Evolutionary conservation across 768 basidiomycete genomes (phyloP), one percentile per base, ranked within the genome.

Genomic region (Cystobasidium ongulense): DNA sequence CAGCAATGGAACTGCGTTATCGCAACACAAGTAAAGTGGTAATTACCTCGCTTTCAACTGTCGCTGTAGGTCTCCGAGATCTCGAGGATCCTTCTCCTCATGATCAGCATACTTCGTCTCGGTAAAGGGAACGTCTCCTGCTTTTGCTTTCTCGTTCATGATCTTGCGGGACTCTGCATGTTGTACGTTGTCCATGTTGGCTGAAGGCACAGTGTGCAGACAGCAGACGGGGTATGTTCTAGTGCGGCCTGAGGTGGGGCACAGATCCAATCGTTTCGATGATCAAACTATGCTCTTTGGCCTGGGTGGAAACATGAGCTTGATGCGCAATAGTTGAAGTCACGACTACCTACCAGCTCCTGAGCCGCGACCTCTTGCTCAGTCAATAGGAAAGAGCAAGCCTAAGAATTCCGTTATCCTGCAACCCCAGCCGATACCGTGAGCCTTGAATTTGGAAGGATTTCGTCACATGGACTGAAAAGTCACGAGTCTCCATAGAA

Each of bases 21-120:
- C 61, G 8, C 17, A 23, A 3, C 25, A 38, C 2, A 23, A 8
- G 11, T 64, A 35, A 31, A 29, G 33, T 15, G 25, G 27, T 5
- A 29, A 59, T 64, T 29, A 68, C 66, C 66, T 68, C 35, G 25
- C 43, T 41, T 68, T 68, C 21, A 68, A 50, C 66, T 68, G 66
- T 7, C 66, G 41, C 25, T 68, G 66, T 11, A 68, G 66, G 2
- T 68, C 66, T 1, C 66, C 66, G 7, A 64, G 18, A 25, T 64
- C 63, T n/a, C 36, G 31, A 18, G 36, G 35, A 39, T 64, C 63
- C n/a, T 64, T 46, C 33, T 38, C 63, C 23, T 64, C 63, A n/a
- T n/a, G n/a, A n/a, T n/a, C n/a, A 35, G 25, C 17, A 38, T 36
- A 27, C 25, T 36, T 35, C 10, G 41, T 10, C 15, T 64, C 36